Evolutionary conservation across 805 yeast genomes (phyloP), one percentile per base, ranked within the genome.

Genomic region (Maudiozyma turicensis): DNA sequence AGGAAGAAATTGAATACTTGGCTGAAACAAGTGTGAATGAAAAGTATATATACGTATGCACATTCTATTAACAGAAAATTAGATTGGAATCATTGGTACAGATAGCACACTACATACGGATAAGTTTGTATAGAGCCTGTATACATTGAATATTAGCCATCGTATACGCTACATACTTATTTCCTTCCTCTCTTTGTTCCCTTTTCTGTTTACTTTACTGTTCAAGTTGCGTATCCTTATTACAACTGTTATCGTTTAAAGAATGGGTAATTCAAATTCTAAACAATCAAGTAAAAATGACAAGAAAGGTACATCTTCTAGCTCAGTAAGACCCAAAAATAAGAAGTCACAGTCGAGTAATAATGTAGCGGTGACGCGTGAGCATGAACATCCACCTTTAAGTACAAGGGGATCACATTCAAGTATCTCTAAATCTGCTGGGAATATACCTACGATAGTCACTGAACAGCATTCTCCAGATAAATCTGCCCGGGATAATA

Each of bases 181-280:
- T 20, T 20, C 26, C 4, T 20, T 20, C 26, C 26, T 20, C 26
- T 20, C 26, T 20, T 20, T 20, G 26, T 20, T 20, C 26, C 26
- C 26, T n/a, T n/a, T n/a, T n/a, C n/a, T n/a, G n/a, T n/a, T n/a
- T n/a, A n/a, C n/a, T n/a, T n/a, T n/a, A n/a, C n/a, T 20, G 26
- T 20, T 20, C 26, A 20, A 20, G 4, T 20, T 20, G 26, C 26
- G 26, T 20, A 20, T 20, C 26, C 26, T 20, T 20, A 20, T 20
- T 20, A 4, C 26, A 20, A 20, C 26, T 7, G 28, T 31, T 10
- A 32, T 15, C 20, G 15, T 34, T 14, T 26, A 3, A 13, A 47
- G 13, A 14, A 77, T 77, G 81, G 82, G 81, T 55, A 77, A 77
- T 59, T 67, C 74, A 34, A 67, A 74, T 45, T 76, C 81, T 20